A percentile compares a stretch with the other conserved stretches of the same genome.
These are phyloP conservation scores for Lactuca sativa DNA, from an alignment of 129 eudicot genomes.

Conservation along the genomic window DNA sequence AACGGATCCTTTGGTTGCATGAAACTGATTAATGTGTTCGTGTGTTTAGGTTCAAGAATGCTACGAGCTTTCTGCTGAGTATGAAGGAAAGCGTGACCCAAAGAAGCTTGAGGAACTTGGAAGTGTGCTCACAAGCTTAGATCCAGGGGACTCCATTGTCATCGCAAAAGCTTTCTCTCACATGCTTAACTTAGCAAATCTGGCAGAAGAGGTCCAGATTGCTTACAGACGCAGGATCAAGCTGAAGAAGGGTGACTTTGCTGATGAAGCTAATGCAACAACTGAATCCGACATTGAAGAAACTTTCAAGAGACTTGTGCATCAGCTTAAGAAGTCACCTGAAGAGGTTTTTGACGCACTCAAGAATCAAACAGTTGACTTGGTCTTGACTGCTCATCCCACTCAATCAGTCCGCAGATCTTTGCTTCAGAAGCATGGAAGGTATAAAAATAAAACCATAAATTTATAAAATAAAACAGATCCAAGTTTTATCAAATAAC, in stretches of 20 bases:
- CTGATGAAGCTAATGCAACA: slow-evolving; percentile 81
- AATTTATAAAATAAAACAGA: neutral
- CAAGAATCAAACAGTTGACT: slow-evolving; percentile 94
- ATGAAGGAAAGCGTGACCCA: slow-evolving; percentile 77
- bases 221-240: slow-evolving; percentile 83
- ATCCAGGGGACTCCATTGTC: slow-evolving; percentile 95
- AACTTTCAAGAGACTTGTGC: slow-evolving; percentile 83
- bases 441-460: slow-evolving; percentile 44
- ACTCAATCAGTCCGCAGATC: slow-evolving; percentile 96
- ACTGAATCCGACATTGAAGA: slow-evolving; percentile 98
- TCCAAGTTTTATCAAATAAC: neutral
- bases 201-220: slow-evolving; percentile 98
- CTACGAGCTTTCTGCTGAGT: slow-evolving; percentile 93
- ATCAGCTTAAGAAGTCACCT: slow-evolving; percentile 79
- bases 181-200: slow-evolving; percentile 95
- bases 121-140: slow-evolving; percentile 79
- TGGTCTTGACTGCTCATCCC: slow-evolving; percentile 97
- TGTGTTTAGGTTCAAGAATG: slow-evolving; percentile 88
- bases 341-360: slow-evolving; percentile 92
- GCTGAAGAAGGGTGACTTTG: slow-evolving; percentile 77
- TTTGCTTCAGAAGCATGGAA: slow-evolving; percentile 96
- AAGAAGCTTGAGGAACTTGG: slow-evolving; percentile 94
- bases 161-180: slow-evolving; percentile 90
- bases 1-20: slow-evolving; percentile 1
- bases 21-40: slow-evolving; percentile 4